These are phyloP conservation scores for Colletotrichum graminicola DNA, from an alignment of 2,329 filamentous ascomycete species.

Conservation along the genomic window DNA sequence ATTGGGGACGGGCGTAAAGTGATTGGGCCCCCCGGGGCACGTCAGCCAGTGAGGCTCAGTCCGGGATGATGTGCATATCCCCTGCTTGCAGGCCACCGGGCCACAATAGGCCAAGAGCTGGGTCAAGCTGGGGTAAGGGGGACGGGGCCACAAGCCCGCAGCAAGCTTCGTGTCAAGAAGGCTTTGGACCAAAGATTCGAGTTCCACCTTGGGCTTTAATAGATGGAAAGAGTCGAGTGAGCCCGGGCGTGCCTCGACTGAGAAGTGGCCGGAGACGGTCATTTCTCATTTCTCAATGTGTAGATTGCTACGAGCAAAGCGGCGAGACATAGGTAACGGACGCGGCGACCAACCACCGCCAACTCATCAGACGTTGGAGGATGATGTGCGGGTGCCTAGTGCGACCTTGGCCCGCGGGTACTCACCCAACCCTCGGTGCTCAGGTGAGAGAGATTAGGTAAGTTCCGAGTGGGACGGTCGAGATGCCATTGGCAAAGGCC, in stretches of 20 bases:
- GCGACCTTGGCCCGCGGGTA: not conserved
- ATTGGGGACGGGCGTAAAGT: conserved; percentile 17
- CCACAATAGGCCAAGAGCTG: not conserved
- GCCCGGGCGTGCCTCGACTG: too few species aligned
- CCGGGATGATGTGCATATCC: conserved; percentile 40
- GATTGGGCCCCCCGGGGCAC: conserved; percentile 7
- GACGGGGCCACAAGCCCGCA: not conserved
- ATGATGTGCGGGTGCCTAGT: not conserved
- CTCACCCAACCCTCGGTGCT: not conserved
- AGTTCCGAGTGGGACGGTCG: conserved; percentile 23
- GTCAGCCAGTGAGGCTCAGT: conserved; percentile 41
- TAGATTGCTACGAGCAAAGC: not conserved
- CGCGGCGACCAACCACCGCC: conserved; percentile 4
- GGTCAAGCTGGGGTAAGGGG: not conserved
- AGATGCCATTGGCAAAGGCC: conserved; percentile 14
- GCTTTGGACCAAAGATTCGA: not conserved
- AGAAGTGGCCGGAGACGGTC: not conserved
- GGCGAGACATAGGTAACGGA: too few species aligned
- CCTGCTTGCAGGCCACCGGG: conserved; percentile 16
- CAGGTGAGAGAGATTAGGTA: conserved; percentile 7
- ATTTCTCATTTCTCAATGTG: not conserved
- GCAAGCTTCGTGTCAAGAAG: not conserved
- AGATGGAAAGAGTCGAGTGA: too few species aligned
- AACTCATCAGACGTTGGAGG: not conserved
- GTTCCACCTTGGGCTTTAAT: not conserved